Evolutionary conservation across 192 early-diverging fungal species (phyloP).

Genomic region (Coemansia sp.): DNA sequence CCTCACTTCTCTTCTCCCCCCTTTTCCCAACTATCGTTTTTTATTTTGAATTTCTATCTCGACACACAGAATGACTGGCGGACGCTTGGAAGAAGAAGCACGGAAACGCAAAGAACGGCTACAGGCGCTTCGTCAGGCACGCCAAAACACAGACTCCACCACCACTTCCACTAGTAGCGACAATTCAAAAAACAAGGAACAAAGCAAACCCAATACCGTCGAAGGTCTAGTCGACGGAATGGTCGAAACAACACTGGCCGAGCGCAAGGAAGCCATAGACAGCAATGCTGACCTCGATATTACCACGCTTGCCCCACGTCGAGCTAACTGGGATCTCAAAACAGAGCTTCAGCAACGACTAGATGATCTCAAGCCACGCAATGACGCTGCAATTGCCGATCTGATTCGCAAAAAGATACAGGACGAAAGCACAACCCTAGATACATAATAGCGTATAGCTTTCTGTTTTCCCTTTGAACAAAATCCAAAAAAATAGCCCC

Average conservation of each 20-base stretch:
- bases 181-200: too few relatives aligned
- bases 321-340: constrained; percentile 90
- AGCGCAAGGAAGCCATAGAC: constrained; percentile 5
- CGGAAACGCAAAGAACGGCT: constrained; percentile 68
- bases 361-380: constrained; percentile 68
- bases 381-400: constrained; percentile 71
- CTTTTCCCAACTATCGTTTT: neutral
- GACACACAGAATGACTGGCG: neutral
- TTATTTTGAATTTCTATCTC: neutral
- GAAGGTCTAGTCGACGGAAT: constrained; percentile 13
- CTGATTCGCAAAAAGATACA: constrained; percentile 66
- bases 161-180: too few relatives aligned
- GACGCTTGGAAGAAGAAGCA: constrained; percentile 61
- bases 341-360: constrained; percentile 80
- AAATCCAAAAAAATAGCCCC: constrained; percentile 34
- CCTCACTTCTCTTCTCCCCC: neutral
- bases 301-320: constrained; percentile 77
- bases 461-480: too few relatives aligned
- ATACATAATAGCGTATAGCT: too few relatives aligned
- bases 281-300: constrained; percentile 60
- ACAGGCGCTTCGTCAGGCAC: constrained; percentile 57
- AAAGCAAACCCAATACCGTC: constrained; percentile 14
- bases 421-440: too few relatives aligned
- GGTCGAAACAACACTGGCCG: constrained; percentile 18
- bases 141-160: neutral